A percentile compares a stretch with the other conserved stretches of the same genome.
Conservation (phyloP, 2,329 filamentous ascomycete genomes). For the Ustilaginoidea virens region DNA sequence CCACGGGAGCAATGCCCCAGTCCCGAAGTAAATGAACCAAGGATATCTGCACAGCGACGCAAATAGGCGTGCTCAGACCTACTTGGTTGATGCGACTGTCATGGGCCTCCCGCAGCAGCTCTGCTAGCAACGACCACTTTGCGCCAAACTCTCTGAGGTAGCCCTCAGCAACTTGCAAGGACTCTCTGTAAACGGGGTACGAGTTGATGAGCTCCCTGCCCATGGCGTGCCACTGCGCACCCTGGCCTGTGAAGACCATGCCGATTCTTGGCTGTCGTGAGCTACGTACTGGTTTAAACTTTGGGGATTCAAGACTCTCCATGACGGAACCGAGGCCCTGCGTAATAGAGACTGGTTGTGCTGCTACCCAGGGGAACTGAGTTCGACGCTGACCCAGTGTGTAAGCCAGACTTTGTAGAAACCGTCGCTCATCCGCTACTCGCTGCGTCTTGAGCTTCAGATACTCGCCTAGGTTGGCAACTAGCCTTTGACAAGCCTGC, state of each 20-base stretch:
- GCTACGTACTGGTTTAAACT: neutral
- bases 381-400: neutral
- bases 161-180: neutral
- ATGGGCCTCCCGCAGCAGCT: neutral
- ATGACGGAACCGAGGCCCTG: neutral
- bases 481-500: neutral
- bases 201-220: neutral
- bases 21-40: conserved; percentile 14
- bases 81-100: neutral
- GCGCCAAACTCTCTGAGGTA: neutral
- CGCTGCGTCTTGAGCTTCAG: neutral
- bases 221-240: conserved; percentile 14
- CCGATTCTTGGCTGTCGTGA: neutral
- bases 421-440: neutral
- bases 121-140: neutral
- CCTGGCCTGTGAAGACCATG: conserved; percentile 19
- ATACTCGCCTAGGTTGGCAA: neutral
- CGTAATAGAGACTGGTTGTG: neutral
- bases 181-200: neutral
- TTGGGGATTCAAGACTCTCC: neutral
- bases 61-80: conserved; percentile 10
- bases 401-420: neutral
- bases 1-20: conserved; percentile 11
- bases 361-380: neutral
- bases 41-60: conserved; percentile 21